A percentile compares a stretch with the other conserved stretches of the same genome.
phyloP scores from a whole-genome alignment of 2,329 filamentous ascomycete species.

The Pleoardoris graminearum region DNA sequence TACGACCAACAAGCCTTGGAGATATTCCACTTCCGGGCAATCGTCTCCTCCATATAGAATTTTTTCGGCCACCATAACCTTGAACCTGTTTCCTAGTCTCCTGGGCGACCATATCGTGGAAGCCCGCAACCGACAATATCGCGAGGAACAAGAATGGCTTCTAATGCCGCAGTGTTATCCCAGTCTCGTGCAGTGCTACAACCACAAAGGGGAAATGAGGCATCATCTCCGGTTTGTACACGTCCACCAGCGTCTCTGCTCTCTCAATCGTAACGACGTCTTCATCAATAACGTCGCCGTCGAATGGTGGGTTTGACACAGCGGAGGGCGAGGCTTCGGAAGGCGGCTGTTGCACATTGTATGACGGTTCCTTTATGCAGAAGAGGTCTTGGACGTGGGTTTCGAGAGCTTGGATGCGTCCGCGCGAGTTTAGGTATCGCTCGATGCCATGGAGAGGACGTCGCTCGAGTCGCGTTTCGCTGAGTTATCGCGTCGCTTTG shows the following conservation, averaged over 20 bases:
- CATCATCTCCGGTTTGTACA: slow-evolving; percentile 43
- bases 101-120: slow-evolving; percentile 40
- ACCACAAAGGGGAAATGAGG: slow-evolving; percentile 46
- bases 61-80: slow-evolving; percentile 34
- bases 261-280: slow-evolving; percentile 32
- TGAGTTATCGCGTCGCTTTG: slow-evolving; percentile 42
- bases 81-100: slow-evolving; percentile 39
- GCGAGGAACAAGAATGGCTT: slow-evolving; percentile 37
- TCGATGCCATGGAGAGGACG: background rate
- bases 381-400: slow-evolving; percentile 38
- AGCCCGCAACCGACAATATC: slow-evolving; percentile 34
- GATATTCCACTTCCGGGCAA: slow-evolving; percentile 30
- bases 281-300: slow-evolving; percentile 35
- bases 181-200: slow-evolving; percentile 28
- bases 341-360: slow-evolving; percentile 26
- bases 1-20: slow-evolving; percentile 34
- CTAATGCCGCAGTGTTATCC: slow-evolving; percentile 30
- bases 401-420: slow-evolving; percentile 45
- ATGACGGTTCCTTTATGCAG: slow-evolving; percentile 21
- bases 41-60: slow-evolving; percentile 35
- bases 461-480: slow-evolving; percentile 41
- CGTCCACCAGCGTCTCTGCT: slow-evolving; percentile 32
- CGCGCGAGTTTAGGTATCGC: slow-evolving; percentile 12
- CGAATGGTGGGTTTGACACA: background rate
- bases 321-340: slow-evolving; percentile 19